Conservation (phyloP, 2,329 filamentous ascomycete genomes). For the Colletotrichum sp. region DNA sequence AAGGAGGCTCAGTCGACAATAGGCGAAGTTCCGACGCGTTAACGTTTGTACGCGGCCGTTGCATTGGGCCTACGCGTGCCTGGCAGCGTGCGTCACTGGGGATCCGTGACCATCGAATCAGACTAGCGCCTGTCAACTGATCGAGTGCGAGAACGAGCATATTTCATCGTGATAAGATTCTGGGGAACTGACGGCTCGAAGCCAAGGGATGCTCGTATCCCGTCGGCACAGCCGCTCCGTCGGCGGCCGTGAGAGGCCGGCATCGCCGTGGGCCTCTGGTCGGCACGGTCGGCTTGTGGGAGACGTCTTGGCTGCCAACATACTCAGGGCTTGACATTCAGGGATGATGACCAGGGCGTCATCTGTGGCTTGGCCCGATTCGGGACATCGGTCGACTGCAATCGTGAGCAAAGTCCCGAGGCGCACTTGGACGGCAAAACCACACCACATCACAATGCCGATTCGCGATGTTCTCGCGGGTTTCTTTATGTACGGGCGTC, state of each 20-base stretch:
- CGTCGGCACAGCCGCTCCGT: slow-evolving; percentile 3
- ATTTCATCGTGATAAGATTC: background rate
- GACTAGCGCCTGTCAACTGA: background rate
- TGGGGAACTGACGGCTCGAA: slow-evolving; percentile 1
- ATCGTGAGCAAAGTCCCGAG: background rate
- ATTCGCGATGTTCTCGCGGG: background rate
- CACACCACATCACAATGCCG: background rate
- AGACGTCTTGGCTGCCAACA: background rate
- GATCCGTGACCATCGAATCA: background rate
- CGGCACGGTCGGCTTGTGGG: slow-evolving; percentile 16
- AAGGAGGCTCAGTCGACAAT: background rate
- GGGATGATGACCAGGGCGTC: background rate
- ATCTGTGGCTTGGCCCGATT: background rate
- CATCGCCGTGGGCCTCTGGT: background rate
- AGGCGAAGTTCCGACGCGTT: background rate
- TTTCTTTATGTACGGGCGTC: background rate
- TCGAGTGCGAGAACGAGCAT: background rate
- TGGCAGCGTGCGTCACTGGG: background rate
- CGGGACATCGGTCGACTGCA: background rate
- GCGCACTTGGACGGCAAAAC: background rate
- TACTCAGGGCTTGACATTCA: background rate
- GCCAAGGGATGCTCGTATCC: slow-evolving; percentile 13
- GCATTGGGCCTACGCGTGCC: background rate
- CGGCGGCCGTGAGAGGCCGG: background rate
- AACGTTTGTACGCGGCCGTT: background rate